Percentiles rank a stretch among this genome's conserved stretches.
Evolutionary conservation across 192 early-diverging fungal species (phyloP).

Genomic region (Backusella westeae): DNA sequence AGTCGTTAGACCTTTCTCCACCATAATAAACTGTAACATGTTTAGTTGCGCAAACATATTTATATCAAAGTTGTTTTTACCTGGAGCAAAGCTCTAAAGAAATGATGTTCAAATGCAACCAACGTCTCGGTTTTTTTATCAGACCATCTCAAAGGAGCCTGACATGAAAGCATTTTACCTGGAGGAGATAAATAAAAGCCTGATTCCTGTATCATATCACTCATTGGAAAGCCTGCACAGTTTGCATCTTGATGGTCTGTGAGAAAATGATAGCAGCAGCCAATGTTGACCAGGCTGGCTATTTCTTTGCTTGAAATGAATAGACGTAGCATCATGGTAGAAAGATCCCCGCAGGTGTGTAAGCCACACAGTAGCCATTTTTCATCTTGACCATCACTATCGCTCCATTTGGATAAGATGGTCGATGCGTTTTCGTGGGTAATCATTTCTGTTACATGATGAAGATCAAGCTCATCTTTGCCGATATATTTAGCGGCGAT

Average conservation of each 20-base stretch:
- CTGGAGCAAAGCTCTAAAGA: constrained; percentile 76
- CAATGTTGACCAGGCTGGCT: constrained; percentile 59
- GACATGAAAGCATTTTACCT: constrained; percentile 72
- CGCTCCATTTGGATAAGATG: constrained; percentile 32
- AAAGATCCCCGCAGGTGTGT: constrained; percentile 83
- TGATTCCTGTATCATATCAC: constrained; percentile 19
- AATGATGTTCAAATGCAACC: constrained; percentile 66
- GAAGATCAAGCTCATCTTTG: constrained; percentile 29
- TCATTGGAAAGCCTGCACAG: constrained; percentile 45
- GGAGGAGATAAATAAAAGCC: constrained; percentile 51
- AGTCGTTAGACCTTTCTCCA: constrained; percentile 46
- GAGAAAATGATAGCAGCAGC: constrained; percentile 87
- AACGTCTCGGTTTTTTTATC: constrained; percentile 46
- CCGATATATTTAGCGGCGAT: constrained; percentile 37
- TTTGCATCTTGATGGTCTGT: constrained; percentile 41
- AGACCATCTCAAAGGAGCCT: constrained; percentile 77
- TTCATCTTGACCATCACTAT: neutral
- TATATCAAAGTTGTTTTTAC: constrained; percentile 15
- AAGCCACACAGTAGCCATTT: constrained; percentile 77
- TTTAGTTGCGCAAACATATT: too few relatives aligned
- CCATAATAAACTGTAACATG: constrained; percentile 42
- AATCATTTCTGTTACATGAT: constrained; percentile 48
- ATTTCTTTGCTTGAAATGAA: constrained; percentile 56
- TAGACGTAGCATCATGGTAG: constrained; percentile 64
- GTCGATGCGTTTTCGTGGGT: constrained; percentile 41